These are phyloP conservation scores for Candida koratica DNA, from an alignment of 805 yeast genomes.

Conservation along the genomic window DNA sequence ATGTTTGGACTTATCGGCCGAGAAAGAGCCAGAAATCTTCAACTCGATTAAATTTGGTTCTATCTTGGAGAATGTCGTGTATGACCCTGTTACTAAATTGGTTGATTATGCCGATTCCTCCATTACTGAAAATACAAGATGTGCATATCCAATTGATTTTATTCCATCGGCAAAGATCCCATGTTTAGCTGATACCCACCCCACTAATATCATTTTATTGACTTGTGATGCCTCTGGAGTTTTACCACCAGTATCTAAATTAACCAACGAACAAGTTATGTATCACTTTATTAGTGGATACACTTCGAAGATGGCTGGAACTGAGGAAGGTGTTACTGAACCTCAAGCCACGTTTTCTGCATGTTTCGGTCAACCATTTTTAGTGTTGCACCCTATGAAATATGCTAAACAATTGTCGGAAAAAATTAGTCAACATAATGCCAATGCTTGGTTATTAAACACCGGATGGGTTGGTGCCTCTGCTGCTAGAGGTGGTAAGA, in stretches of 20 bases:
- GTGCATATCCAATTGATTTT: constrained; percentile 96
- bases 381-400: constrained; percentile 96
- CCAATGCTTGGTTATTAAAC: constrained; percentile 93
- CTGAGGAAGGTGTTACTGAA: constrained; percentile 97
- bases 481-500: constrained; percentile 88
- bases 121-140: constrained; percentile 95
- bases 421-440: constrained; percentile 83
- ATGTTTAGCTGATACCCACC: constrained; percentile 85
- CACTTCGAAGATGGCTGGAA: constrained; percentile 99
- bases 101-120: constrained; percentile 82
- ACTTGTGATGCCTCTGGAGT: constrained; percentile 99
- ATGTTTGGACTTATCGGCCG: constrained; percentile 82
- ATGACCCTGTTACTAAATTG: constrained; percentile 69
- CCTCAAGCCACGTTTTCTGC: constrained; percentile 98
- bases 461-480: constrained; percentile 99
- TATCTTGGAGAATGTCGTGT: constrained; percentile 87
- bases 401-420: constrained; percentile 95
- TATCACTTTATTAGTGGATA: constrained; percentile 98
- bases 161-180: constrained; percentile 96
- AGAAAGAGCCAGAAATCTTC: constrained; percentile 97
- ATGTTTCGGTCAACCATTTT: constrained; percentile 98
- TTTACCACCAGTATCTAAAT: constrained; percentile 91
- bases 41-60: constrained; percentile 93
- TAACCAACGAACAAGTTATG: constrained; percentile 95
- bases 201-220: constrained; percentile 83